Evolutionary conservation across 495 filamentous ascomycete genomes (phyloP).

Genomic region (Evernia prunastri): DNA sequence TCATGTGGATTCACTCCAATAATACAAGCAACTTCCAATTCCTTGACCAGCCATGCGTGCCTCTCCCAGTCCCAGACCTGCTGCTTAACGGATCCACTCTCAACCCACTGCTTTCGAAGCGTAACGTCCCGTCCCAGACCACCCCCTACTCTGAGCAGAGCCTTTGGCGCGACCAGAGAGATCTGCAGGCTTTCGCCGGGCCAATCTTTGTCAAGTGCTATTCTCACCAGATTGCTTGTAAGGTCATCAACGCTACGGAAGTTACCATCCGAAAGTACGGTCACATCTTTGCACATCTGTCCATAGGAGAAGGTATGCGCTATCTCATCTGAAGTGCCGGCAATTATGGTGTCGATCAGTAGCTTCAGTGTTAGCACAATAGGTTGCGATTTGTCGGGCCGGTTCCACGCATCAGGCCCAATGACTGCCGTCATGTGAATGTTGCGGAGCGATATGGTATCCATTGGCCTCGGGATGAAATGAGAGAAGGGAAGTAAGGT

Average conservation of each 20-base stretch:
- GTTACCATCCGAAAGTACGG: constrained; percentile 7
- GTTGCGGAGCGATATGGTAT: constrained; percentile 24
- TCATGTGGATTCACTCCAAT: constrained; percentile 55
- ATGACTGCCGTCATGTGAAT: constrained; percentile 25
- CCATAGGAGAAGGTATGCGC: constrained; percentile 24
- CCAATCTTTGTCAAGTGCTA: constrained; percentile 15
- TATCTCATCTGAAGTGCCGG: constrained; percentile 25
- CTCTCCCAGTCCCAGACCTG: constrained; percentile 4
- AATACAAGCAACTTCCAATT: constrained; percentile 33
- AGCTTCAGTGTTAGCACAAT: constrained; percentile 19
- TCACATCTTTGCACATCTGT: constrained; percentile 23
- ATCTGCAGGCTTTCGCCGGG: constrained; percentile 20
- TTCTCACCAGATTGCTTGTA: constrained; percentile 1
- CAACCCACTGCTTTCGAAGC: constrained; percentile 1
- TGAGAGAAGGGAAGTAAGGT: background rate
- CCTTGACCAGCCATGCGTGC: constrained; percentile 16
- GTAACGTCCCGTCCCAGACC: constrained; percentile 17
- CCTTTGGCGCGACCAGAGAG: constrained; percentile 17
- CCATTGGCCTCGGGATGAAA: background rate
- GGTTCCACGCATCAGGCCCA: constrained; percentile 26
- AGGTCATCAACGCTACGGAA: constrained; percentile 20
- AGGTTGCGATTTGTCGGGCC: constrained; percentile 20
- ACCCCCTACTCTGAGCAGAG: constrained; percentile 21
- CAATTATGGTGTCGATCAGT: constrained; percentile 14
- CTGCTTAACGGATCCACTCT: background rate